Percentiles rank a stretch among this genome's conserved stretches.
These are phyloP conservation scores for Collybia nuda DNA, from an alignment of 768 basidiomycete species.

Conservation along the genomic window DNA sequence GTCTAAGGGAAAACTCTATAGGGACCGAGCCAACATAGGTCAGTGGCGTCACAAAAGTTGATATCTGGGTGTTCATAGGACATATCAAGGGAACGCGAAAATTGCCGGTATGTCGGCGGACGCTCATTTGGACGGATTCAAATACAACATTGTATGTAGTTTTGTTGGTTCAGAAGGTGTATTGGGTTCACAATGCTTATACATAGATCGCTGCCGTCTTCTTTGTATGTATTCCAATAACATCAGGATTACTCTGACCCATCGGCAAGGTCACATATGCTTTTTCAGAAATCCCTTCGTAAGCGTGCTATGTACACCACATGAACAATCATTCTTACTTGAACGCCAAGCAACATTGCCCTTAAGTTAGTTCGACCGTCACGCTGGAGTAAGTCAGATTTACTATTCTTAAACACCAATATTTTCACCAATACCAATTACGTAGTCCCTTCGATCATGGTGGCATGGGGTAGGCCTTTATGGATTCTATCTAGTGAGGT, in stretches of 20 bases:
- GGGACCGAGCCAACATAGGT: constrained; percentile 36
- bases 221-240: constrained; percentile 19
- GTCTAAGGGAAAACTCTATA: constrained; percentile 1
- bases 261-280: constrained; percentile 27
- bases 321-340: background rate
- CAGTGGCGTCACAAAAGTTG: background rate
- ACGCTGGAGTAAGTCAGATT: constrained; percentile 23
- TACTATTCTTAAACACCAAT: background rate
- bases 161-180: background rate
- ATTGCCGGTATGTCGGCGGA: constrained; percentile 32
- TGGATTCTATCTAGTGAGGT: background rate
- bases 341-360: constrained; percentile 23
- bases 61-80: background rate
- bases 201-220: constrained; percentile 32
- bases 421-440: background rate
- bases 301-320: constrained; percentile 1
- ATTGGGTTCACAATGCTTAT: background rate
- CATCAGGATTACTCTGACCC: background rate
- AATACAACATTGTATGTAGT: constrained; percentile 30
- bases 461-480: constrained; percentile 24
- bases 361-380: constrained; percentile 29
- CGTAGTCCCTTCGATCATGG: constrained; percentile 27
- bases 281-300: constrained; percentile 33
- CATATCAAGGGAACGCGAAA: constrained; percentile 23
- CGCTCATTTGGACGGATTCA: constrained; percentile 24